Percentiles rank a stretch among this genome's conserved stretches.
phyloP scores from a whole-genome alignment of 768 basidiomycete genomes.

The Auricularia heimuer region DNA sequence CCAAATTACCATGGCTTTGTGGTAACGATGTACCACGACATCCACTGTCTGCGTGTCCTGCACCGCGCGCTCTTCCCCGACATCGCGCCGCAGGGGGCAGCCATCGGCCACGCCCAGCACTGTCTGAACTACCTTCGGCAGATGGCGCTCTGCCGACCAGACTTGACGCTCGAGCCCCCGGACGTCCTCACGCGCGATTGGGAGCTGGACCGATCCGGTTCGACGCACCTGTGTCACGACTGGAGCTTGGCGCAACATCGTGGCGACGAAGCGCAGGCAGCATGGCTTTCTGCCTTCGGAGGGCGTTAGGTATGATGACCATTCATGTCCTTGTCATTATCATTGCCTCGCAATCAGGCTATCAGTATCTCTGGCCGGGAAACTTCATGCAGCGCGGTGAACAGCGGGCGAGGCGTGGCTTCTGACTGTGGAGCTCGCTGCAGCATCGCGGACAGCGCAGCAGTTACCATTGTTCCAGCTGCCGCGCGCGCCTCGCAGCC shows the following conservation, averaged over 20 bases:
- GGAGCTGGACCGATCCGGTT: slow-evolving; percentile 5
- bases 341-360: too few relatives aligned
- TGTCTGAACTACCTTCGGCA: slow-evolving; percentile 26
- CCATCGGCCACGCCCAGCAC: slow-evolving; percentile 12
- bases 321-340: too few relatives aligned
- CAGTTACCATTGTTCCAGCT: too few relatives aligned
- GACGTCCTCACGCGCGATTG: slow-evolving; percentile 10
- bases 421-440: too few relatives aligned
- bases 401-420: too few relatives aligned
- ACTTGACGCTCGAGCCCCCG: slow-evolving; percentile 23
- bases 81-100: not conserved
- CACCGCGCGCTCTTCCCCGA: not conserved
- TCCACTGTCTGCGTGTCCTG: not conserved
- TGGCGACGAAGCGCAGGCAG: not conserved
- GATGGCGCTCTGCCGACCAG: slow-evolving; percentile 22
- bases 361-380: too few relatives aligned
- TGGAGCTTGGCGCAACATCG: slow-evolving; percentile 11
- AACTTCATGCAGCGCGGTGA: too few relatives aligned
- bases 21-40: not conserved
- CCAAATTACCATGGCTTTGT: not conserved
- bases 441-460: too few relatives aligned
- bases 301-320: too few relatives aligned
- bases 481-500: too few relatives aligned
- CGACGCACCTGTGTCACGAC: slow-evolving; percentile 21
- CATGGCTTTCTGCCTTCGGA: too few relatives aligned